Conservation (phyloP, 345 rosid genomes). For the Gossypium australe region DNA sequence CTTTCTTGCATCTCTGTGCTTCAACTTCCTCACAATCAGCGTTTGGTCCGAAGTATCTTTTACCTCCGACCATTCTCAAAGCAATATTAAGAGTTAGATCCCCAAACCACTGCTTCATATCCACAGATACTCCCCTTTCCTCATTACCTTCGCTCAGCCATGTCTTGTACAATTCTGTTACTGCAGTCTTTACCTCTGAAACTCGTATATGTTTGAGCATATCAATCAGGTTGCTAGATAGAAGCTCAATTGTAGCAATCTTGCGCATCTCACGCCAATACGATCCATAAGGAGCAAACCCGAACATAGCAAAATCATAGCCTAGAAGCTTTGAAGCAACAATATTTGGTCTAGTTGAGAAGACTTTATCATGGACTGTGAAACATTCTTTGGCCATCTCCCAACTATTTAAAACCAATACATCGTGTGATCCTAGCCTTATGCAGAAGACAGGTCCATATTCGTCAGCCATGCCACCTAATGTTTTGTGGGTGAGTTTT, state of each 20-base stretch:
- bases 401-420: conserved; percentile 23
- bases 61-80: conserved; percentile 31
- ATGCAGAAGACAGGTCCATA: conserved; percentile 28
- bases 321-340: conserved; percentile 30
- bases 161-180: conserved; percentile 14
- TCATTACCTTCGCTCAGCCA: conserved; percentile 5
- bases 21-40: conserved; percentile 13
- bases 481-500: conserved; percentile 20
- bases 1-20: conserved; percentile 6
- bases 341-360: conserved; percentile 18
- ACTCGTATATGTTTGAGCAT: conserved; percentile 21
- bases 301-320: conserved; percentile 35
- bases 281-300: conserved; percentile 36
- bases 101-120: conserved; percentile 37
- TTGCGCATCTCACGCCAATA: conserved; percentile 42
- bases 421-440: conserved; percentile 24
- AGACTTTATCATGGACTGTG: conserved; percentile 28
- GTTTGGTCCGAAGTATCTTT: conserved; percentile 13
- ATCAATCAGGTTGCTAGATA: conserved; percentile 29
- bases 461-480: conserved; percentile 33
- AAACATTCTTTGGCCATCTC: conserved; percentile 33
- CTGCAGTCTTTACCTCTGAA: conserved; percentile 20
- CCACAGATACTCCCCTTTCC: conserved; percentile 18
- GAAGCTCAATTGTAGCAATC: conserved; percentile 23
- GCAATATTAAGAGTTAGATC: conserved; percentile 24